Base-by-base conservation (phyloP, 148 eudicot genomes). In the Heliamphora exappendiculata region DNA sequence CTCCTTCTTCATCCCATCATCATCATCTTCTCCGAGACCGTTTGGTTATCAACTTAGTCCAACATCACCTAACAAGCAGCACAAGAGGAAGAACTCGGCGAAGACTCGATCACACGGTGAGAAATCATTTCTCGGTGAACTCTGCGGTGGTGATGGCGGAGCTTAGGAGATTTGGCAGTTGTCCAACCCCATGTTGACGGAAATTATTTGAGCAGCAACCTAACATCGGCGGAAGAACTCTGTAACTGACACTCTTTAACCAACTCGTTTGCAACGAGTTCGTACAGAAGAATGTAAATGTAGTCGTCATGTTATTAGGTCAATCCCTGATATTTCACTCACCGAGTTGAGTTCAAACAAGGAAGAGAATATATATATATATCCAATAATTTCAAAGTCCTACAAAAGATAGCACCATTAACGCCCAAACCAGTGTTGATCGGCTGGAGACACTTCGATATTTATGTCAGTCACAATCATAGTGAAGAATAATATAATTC, bases 111-210 rank as follows among this genome's bases (percentile, higher is more conserved):
- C 75, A 19, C 50, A 4, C 36, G 16, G 8, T 22, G 33, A 67
- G 9, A 82, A 78, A 51, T n/a, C n/a, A n/a, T n/a, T n/a, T n/a
- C n/a, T 34, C 63, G 42, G 76, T 84, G 12, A 76, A 77, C 45
- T 76, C 92, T 7, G 85, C 81, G 8, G 75, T 87, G 3, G 53
- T 91, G 22, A 75, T 81, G 98, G 98, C 1, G 98, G 98, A 2
- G 80, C 85, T 13, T 84, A 91, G 6, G 98, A 94, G 0, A 79
- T 91, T 7, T 79, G 98, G 37, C 81, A 93, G 37, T 65, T 91
- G 16, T 80, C 92, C 7, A 81, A 73, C 9, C 84, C 88, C 7
- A 85, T 89, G 79, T 39, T 91, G 76, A 89, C 82, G 2, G 88
- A 89, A 36, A 93, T 93, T 1, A 93, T 87, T 1, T 72, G 93